Percentiles rank a stretch among this genome's conserved stretches.
Evolutionary conservation across 495 filamentous ascomycete genomes (phyloP).

Genomic region (Talaromyces trachyspermus): DNA sequence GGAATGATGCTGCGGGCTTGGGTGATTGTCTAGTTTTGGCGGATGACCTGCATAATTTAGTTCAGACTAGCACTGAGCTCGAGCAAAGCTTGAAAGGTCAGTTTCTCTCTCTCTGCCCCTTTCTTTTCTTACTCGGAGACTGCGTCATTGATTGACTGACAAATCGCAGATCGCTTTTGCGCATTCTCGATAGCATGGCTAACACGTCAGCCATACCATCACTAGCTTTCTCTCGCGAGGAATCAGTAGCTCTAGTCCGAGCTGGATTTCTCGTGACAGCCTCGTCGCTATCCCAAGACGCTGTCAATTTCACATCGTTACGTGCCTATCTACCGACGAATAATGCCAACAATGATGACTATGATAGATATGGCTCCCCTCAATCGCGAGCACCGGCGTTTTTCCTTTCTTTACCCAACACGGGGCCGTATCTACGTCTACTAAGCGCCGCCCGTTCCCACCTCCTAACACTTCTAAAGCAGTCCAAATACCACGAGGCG

Average conservation of each 20-base stretch:
- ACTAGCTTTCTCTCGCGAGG: slow-evolving; percentile 39
- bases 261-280: slow-evolving; percentile 65
- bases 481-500: slow-evolving; percentile 55
- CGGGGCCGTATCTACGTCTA: slow-evolving; percentile 68
- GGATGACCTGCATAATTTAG: slow-evolving; percentile 53
- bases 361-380: slow-evolving; percentile 5
- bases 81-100: slow-evolving; percentile 42
- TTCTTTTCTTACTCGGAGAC: background rate
- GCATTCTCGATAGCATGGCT: slow-evolving; percentile 47
- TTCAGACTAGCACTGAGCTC: slow-evolving; percentile 37
- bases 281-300: slow-evolving; percentile 34
- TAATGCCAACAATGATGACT: slow-evolving; percentile 28
- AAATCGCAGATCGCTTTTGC: slow-evolving; percentile 47
- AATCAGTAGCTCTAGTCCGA: slow-evolving; percentile 52
- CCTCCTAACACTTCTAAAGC: slow-evolving; percentile 56
- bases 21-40: slow-evolving; percentile 65
- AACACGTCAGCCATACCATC: slow-evolving; percentile 43
- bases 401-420: slow-evolving; percentile 64
- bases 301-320: slow-evolving; percentile 44
- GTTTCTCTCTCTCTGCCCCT: background rate
- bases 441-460: slow-evolving; percentile 57
- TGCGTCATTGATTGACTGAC: no score
- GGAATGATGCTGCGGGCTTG: slow-evolving; percentile 48
- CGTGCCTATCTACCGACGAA: no score
- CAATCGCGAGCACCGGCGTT: slow-evolving; percentile 34